Evolutionary conservation across 2,329 filamentous ascomycete species (phyloP), one percentile per base, ranked within the genome.

Genomic region (Penicillium decumbens): DNA sequence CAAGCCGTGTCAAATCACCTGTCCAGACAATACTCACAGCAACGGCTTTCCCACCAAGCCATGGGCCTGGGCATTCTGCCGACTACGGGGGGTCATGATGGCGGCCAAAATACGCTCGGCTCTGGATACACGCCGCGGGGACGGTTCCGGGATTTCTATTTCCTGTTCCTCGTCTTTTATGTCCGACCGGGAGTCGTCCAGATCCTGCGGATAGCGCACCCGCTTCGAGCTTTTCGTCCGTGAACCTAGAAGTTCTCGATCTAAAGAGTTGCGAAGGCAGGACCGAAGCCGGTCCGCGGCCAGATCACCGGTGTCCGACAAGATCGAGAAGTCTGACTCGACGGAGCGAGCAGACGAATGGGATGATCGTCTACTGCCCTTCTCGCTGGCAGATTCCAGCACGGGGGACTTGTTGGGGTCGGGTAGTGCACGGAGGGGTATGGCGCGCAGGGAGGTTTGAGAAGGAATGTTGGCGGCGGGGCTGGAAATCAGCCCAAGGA

Each of bases 1-100:
- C 33, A 20, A 37, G 20, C 24, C 23, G 23, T 24, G 23, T 40
- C 38, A 9, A 15, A 4, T 27, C 37, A 15, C 3, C 7, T 6
- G 9, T 15, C 25, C 23, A 32, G 25, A 25, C 32, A n/a, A 47
- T 20, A 71, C 82, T 63, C 81, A 96, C 86, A 98, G 81, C 65
- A 98, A 79, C 73, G 92, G 85, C 78, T 95, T 95, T 75, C 93
- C 93, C 64, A 95, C 95, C 62, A 98, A 81, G 78, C 93, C 93
- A 75, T 93, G 88, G 65, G 89, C 85, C 68, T 87, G 84, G 67
- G 81, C 78, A 60, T 84, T 80, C 57, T 77, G 77, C 45, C 77
- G 73, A 70, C 88, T 84, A 68, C 84, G 84, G 60, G 81, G 80
- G 54, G 89, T 84, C 91, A 98, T 96, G 80, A 95, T 86, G 77